Percentiles rank a stretch among this genome's conserved stretches.
Evolutionary conservation across 208 protist species (phyloP).

Genomic region (Trypanosoma theileri): DNA sequence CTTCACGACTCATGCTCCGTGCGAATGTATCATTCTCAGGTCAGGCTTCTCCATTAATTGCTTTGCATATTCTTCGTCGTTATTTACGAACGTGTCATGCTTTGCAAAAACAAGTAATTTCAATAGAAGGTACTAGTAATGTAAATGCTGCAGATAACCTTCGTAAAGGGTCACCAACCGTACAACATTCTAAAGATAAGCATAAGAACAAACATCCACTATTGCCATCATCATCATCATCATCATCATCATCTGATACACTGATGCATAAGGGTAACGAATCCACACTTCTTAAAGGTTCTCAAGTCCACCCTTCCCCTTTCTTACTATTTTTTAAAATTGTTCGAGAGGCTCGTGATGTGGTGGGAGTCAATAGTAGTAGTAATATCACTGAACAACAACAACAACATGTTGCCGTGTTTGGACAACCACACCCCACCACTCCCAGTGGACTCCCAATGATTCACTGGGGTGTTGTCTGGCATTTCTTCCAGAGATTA

Average conservation of each 20-base stretch:
- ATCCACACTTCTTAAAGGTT: not conserved
- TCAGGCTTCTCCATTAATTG: slow-evolving; percentile 69
- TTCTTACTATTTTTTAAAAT: slow-evolving; percentile 83
- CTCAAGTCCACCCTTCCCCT: slow-evolving; percentile 49
- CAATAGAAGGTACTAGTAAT: not conserved
- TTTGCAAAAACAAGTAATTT: slow-evolving; percentile 36
- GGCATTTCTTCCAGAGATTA: slow-evolving; percentile 70
- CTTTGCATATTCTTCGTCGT: slow-evolving; percentile 64
- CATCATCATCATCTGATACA: not conserved
- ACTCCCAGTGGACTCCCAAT: slow-evolving; percentile 45
- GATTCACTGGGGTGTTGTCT: slow-evolving; percentile 85
- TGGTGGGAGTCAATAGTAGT: slow-evolving; percentile 25
- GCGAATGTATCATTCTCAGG: slow-evolving; percentile 57
- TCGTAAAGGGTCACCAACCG: too few relatives aligned
- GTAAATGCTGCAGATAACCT: not conserved
- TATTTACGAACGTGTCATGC: slow-evolving; percentile 63
- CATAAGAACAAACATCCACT: not conserved
- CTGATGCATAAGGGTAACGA: not conserved
- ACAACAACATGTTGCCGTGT: not conserved
- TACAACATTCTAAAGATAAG: not conserved
- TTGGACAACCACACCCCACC: not conserved
- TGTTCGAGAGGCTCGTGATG: slow-evolving; percentile 64
- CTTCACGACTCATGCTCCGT: slow-evolving; percentile 71
- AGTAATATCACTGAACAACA: not conserved
- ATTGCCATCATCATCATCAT: not conserved